Percentiles rank a stretch among this genome's conserved stretches.
Evolutionary conservation across 202 grass and related monocot species (phyloP).

Genomic region (Cymbopogon flexuosus): DNA sequence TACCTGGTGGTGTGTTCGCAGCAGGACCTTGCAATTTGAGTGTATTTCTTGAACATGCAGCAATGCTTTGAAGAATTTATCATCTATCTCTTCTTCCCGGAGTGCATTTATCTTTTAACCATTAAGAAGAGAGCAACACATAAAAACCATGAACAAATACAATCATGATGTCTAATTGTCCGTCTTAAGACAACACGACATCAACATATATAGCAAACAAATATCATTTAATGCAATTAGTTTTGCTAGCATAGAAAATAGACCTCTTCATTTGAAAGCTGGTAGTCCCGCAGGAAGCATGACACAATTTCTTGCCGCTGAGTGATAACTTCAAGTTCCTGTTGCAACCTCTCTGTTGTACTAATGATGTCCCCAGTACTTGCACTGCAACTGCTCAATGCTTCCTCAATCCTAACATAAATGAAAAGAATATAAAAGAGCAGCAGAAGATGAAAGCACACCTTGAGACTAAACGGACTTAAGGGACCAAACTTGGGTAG

Average conservation of each 20-base stretch:
- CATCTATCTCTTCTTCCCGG: constrained; percentile 80
- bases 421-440: constrained; percentile 10
- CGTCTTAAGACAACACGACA: not conserved
- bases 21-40: constrained; percentile 88
- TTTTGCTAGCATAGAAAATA: constrained; percentile 9
- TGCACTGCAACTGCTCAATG: constrained; percentile 72
- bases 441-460: not conserved
- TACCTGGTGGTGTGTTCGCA: constrained; percentile 98
- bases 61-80: constrained; percentile 92
- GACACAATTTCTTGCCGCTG: constrained; percentile 92
- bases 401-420: constrained; percentile 73
- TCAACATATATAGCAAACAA: not conserved
- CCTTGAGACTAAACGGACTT: not conserved
- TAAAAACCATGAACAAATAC: not conserved
- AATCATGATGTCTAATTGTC: not conserved
- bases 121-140: constrained; percentile 31
- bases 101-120: constrained; percentile 77
- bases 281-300: constrained; percentile 93
- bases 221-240: constrained; percentile 3
- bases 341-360: constrained; percentile 93
- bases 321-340: constrained; percentile 93
- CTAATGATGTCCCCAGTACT: constrained; percentile 96
- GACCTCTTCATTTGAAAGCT: constrained; percentile 96
- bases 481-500: not conserved
- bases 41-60: constrained; percentile 97